phyloP scores from a whole-genome alignment of 169 alveolate species.

The Eimeria praecox region DNA sequence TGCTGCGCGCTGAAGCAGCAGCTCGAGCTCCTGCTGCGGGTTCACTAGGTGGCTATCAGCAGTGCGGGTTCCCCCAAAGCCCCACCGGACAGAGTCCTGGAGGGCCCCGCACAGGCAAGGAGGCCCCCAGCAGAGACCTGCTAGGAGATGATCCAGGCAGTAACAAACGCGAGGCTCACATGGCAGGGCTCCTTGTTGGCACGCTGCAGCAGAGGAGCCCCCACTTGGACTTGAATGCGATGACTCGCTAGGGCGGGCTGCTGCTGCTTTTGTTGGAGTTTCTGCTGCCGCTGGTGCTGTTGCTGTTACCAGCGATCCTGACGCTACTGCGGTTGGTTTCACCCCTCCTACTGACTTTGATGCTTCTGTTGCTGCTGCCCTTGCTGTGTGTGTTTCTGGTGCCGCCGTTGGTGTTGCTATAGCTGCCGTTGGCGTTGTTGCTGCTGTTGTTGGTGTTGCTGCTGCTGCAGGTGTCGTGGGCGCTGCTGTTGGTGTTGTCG shows the following conservation, averaged over 20 bases:
- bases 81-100: constrained; percentile 14
- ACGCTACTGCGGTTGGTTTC: not conserved
- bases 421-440: constrained; percentile 39
- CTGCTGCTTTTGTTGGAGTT: constrained; percentile 3
- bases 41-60: constrained; percentile 52
- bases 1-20: constrained; percentile 71
- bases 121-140: constrained; percentile 66
- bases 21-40: constrained; percentile 76
- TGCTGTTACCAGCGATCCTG: not conserved
- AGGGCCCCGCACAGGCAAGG: constrained; percentile 62
- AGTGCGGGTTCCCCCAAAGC: constrained; percentile 30
- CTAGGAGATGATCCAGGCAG: constrained; percentile 55
- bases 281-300: constrained; percentile 25
- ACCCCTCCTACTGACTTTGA: not conserved
- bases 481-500: not conserved
- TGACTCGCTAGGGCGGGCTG: not conserved
- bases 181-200: constrained; percentile 25
- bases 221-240: not conserved
- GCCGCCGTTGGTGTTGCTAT: constrained; percentile 39
- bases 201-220: constrained; percentile 10
- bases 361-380: constrained; percentile 12
- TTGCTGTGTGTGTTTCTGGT: not conserved
- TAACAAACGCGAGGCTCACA: constrained; percentile 61
- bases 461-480: not conserved
- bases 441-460: constrained; percentile 9